These are phyloP conservation scores for Sutorius eximius DNA, from an alignment of 1,284 basidiomycete genomes.

Conservation along the genomic window DNA sequence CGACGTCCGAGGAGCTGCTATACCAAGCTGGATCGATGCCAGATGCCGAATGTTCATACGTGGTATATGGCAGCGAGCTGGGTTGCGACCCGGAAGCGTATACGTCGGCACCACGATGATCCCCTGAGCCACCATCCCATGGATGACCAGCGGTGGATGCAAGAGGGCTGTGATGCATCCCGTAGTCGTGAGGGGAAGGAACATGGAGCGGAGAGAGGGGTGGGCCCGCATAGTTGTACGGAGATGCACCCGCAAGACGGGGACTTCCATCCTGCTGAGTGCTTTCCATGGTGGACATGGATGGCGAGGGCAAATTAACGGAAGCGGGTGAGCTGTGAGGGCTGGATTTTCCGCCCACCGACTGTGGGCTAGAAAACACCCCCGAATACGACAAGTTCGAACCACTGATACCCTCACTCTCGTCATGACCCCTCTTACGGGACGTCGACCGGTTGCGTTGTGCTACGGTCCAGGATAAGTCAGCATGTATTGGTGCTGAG, in stretches of 20 bases:
- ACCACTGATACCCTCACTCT: constrained; percentile 47
- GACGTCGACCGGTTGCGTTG: constrained; percentile 73
- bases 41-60: constrained; percentile 44
- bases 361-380: constrained; percentile 52
- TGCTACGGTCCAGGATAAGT: constrained; percentile 40
- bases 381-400: constrained; percentile 44
- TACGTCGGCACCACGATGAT: constrained; percentile 40
- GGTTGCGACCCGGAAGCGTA: constrained; percentile 43
- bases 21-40: constrained; percentile 50
- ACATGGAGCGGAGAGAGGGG: constrained; percentile 50
- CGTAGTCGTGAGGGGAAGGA: constrained; percentile 56
- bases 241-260: constrained; percentile 37
- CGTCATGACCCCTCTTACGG: constrained; percentile 68
- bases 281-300: constrained; percentile 44
- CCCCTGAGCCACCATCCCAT: constrained; percentile 45
- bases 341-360: constrained; percentile 48
- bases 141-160: constrained; percentile 39
- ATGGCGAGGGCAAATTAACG: constrained; percentile 66
- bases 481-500: constrained; percentile 18
- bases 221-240: constrained; percentile 43
- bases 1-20: constrained; percentile 43
- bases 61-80: constrained; percentile 34
- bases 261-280: constrained; percentile 49
- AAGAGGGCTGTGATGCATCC: constrained; percentile 45
- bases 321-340: constrained; percentile 75